Evolutionary conservation across 225 moss, liverwort and hornwort genomes (phyloP).

Genomic region (Neckera pumila): DNA sequence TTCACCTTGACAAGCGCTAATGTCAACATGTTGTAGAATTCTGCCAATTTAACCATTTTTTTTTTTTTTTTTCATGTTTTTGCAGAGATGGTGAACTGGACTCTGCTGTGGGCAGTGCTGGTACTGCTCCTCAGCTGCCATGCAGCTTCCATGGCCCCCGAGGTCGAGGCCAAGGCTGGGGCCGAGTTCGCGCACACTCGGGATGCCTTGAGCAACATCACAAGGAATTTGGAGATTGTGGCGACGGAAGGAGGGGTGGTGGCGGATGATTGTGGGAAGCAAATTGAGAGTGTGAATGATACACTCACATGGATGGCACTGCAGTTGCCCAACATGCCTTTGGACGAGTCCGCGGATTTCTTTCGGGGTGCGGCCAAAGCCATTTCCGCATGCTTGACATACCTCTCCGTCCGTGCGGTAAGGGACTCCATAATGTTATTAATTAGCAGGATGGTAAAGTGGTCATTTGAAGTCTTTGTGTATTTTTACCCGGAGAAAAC

Average conservation of each 20-base stretch:
- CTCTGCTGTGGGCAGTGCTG: background rate
- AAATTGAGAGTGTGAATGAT: constrained; percentile 10
- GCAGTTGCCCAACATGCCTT: background rate
- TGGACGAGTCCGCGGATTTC: background rate
- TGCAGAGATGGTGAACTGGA: background rate
- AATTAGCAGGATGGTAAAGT: too few species aligned
- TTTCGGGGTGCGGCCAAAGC: constrained; percentile 13
- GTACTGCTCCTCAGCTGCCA: background rate
- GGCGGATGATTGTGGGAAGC: constrained; percentile 6
- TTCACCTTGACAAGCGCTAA: background rate
- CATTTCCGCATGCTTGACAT: background rate
- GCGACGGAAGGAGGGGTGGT: background rate
- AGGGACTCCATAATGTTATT: background rate
- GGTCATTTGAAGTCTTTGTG: too few species aligned
- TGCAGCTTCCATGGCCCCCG: background rate
- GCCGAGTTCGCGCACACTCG: background rate
- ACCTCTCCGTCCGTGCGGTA: constrained; percentile 14
- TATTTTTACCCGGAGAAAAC: too few species aligned
- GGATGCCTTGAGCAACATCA: background rate
- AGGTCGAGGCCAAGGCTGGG: background rate
- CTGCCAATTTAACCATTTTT: background rate
- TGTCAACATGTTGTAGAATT: accelerated
- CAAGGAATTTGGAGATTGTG: background rate
- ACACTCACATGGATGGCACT: constrained; percentile 4
- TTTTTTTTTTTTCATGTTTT: background rate